Conservation (phyloP, 2,329 filamentous ascomycete genomes). For the Fusarium paranaense region DNA sequence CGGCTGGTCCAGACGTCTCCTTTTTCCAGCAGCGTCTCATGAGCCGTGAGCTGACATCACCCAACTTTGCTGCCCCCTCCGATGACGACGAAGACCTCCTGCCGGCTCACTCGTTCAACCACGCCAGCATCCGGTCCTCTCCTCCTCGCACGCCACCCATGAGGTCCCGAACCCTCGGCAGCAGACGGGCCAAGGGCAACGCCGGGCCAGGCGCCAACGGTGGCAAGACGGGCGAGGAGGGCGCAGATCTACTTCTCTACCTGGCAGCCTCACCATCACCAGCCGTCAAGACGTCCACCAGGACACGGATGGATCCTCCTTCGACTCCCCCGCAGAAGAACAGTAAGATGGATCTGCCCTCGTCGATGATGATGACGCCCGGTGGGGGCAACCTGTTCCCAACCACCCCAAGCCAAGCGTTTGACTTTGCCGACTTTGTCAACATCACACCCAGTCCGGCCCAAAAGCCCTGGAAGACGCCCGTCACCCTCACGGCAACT, state of each 20-base stretch:
- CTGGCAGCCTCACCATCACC: conserved; percentile 93
- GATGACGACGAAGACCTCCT: conserved; percentile 89
- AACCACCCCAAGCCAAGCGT: conserved; percentile 82
- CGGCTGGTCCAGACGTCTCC: conserved; percentile 77
- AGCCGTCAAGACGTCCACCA: conserved; percentile 66
- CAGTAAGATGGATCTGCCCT: conserved; percentile 76
- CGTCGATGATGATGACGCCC: conserved; percentile 90
- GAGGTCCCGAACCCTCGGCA: conserved; percentile 63
- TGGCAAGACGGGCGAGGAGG: conserved; percentile 79
- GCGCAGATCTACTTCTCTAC: conserved; percentile 83
- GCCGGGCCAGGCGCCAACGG: conserved; percentile 53
- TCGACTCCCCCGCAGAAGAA: conserved; percentile 81
- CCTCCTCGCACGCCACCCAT: conserved; percentile 86
- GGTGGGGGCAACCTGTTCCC: conserved; percentile 76
- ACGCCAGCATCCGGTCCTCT: conserved; percentile 76
- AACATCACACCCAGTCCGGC: conserved; percentile 97
- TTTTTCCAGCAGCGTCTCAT: conserved; percentile 81
- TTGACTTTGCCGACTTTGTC: conserved; percentile 97
- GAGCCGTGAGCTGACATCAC: conserved; percentile 70
- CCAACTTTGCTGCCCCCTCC: conserved; percentile 71
- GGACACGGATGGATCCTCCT: conserved; percentile 71
- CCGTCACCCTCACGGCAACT: conserved; percentile 63
- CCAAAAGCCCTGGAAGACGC: conserved; percentile 90
- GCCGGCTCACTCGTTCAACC: conserved; percentile 78
- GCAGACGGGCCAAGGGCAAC: conserved; percentile 62